phyloP scores from a whole-genome alignment of 1,139 yeast species.

The Trichomonascaceae sp. region DNA sequence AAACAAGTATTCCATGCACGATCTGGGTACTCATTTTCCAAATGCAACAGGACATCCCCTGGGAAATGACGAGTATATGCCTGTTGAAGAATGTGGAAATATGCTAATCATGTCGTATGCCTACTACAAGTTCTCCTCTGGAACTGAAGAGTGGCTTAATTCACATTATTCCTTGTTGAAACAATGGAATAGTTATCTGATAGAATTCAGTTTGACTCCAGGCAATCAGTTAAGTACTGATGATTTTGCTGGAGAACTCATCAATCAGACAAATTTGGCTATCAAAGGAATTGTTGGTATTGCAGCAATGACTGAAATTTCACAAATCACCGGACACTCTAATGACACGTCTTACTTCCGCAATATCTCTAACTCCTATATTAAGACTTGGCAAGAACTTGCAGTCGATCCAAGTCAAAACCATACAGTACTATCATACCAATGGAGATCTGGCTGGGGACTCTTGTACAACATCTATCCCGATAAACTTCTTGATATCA shows the following conservation, averaged over 20 bases:
- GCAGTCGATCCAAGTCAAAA: not conserved
- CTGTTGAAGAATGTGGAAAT: not conserved
- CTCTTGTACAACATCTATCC: not conserved
- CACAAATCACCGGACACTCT: not conserved
- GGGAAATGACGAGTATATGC: not conserved
- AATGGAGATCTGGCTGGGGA: not conserved
- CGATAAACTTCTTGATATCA: not conserved
- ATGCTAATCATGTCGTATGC: not conserved
- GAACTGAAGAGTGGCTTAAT: not conserved
- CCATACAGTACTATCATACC: not conserved
- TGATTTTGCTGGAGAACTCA: constrained; percentile 10
- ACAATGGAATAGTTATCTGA: not conserved
- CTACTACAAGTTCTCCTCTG: not conserved
- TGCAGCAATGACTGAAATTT: not conserved
- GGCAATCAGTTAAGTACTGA: constrained; percentile 12
- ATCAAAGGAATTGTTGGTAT: not conserved
- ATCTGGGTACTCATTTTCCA: not conserved
- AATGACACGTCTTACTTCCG: not conserved
- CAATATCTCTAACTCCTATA: not conserved
- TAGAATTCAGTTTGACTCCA: constrained; percentile 1
- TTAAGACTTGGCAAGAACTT: not conserved
- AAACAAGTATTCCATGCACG: not conserved
- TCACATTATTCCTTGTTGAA: not conserved
- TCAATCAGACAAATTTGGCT: not conserved
- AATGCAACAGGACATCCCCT: not conserved